phyloP scores from a whole-genome alignment of 1,284 basidiomycete species.

The Ganoderma sinense region DNA sequence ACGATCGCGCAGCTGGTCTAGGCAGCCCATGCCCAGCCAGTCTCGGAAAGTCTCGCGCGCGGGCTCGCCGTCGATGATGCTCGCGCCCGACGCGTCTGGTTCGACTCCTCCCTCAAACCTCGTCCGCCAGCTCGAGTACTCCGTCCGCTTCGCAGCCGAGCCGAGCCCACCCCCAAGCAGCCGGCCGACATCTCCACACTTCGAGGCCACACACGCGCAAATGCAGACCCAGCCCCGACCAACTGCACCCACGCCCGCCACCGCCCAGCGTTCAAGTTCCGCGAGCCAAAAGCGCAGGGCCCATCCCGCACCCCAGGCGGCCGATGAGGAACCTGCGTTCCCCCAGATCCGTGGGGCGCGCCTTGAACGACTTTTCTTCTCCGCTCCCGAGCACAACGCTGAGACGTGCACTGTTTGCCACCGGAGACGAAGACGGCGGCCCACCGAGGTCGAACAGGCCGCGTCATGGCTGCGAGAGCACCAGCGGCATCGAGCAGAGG shows the following conservation, averaged over 20 bases:
- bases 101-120: slow-evolving; percentile 4
- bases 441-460: slow-evolving; percentile 27
- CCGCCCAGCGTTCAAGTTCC: slow-evolving; percentile 30
- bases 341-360: slow-evolving; percentile 81
- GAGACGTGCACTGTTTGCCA: slow-evolving; percentile 74
- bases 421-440: slow-evolving; percentile 42
- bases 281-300: slow-evolving; percentile 19
- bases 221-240: slow-evolving; percentile 16
- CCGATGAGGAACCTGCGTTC: slow-evolving; percentile 60
- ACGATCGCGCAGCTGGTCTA: slow-evolving; percentile 23
- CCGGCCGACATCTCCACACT: slow-evolving; percentile 19
- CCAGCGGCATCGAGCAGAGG: slow-evolving; percentile 26
- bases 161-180: slow-evolving; percentile 12
- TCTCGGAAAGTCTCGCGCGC: slow-evolving; percentile 17
- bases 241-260: slow-evolving; percentile 43
- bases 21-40: slow-evolving; percentile 13
- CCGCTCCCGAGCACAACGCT: slow-evolving; percentile 73
- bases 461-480: slow-evolving; percentile 35
- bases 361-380: slow-evolving; percentile 84
- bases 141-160: slow-evolving; percentile 15
- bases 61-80: slow-evolving; percentile 20
- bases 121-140: slow-evolving; percentile 17
- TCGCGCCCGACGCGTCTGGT: slow-evolving; percentile 16
- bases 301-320: slow-evolving; percentile 13
- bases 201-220: slow-evolving; percentile 9